These are phyloP conservation scores for Trichaptum fuscoviolaceum DNA, from an alignment of 768 basidiomycete species.

Conservation along the genomic window DNA sequence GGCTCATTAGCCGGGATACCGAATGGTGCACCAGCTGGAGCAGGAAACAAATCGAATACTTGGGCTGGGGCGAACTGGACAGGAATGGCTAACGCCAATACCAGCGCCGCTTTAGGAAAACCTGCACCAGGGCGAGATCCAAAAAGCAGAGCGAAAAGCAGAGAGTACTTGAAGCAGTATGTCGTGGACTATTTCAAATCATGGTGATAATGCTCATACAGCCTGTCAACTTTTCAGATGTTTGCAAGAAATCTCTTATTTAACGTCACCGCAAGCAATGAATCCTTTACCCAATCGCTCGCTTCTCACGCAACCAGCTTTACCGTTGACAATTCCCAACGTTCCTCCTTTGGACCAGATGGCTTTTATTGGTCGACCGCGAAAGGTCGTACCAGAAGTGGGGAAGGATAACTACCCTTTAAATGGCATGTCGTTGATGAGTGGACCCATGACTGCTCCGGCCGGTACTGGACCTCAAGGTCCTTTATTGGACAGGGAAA, in stretches of 20 bases:
- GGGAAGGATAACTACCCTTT: conserved; percentile 59
- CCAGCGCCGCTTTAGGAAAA: conserved; percentile 52
- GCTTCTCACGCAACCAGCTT: conserved; percentile 58
- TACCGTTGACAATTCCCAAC: conserved; percentile 63
- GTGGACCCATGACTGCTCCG: conserved; percentile 47
- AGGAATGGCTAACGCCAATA: conserved; percentile 39
- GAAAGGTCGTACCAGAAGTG: conserved; percentile 74
- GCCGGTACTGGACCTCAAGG: conserved; percentile 37
- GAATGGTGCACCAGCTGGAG: conserved; percentile 49
- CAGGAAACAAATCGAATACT: conserved; percentile 47
- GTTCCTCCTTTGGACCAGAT: conserved; percentile 70
- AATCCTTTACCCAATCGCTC: conserved; percentile 92
- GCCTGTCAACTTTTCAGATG: conserved; percentile 48
- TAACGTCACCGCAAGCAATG: conserved; percentile 95
- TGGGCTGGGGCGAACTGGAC: conserved; percentile 49
- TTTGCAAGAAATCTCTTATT: conserved; percentile 95
- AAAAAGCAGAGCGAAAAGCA: conserved; percentile 89
- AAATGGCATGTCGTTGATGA: conserved; percentile 53
- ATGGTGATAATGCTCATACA: conserved; percentile 8
- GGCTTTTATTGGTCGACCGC: conserved; percentile 71
- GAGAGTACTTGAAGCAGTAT: conserved; percentile 96
- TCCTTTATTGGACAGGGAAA: conserved; percentile 48
- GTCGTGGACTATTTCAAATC: conserved; percentile 24
- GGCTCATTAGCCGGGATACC: conserved; percentile 30
- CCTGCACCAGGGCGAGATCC: conserved; percentile 83